Base-by-base conservation (phyloP, 805 yeast genomes). In the Schwanniomyces occidentalis region DNA sequence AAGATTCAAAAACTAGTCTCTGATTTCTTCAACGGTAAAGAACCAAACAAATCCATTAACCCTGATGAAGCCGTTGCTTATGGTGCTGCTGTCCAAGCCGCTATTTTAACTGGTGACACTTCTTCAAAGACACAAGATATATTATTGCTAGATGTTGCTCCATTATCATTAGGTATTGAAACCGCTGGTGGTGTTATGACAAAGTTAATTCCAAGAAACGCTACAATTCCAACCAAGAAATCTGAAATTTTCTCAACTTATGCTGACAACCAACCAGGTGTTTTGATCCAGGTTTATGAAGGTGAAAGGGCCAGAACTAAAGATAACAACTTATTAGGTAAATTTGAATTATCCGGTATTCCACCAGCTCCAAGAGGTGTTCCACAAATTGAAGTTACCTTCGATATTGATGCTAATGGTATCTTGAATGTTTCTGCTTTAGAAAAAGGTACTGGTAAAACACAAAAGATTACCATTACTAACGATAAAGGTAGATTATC, bases 111-210 rank as follows among this genome's bases (percentile, higher is more conserved):
- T 43, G 97, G 97, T 74, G 96, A 89, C 71, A 82, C 91, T 52
- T 89, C 96, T 26, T 82, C 95, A 44, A 88, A 88, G 84, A 90
- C 96, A 44, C 96, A 89, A 76, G 97, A 89, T 68, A 76, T 89
- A 67, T 75, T 91, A 63, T 78, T 90, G 61, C 80, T 91, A 64
- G 98, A 90, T 79, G 97, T 90, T 66, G 95, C 97, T 58, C 97
- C 98, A 69, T 78, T 90, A 64, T 90, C 97, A 37, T 69, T 89
- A 56, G 98, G 98, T 82, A 89, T 90, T 71, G 97, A 90, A 76
- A 90, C 96, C 52, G 96, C 96, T 58, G 97, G 98, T 78, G 97
- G 97, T 81, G 90, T 89, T 72, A 89, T 90, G 95, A 90, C 96
- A 68, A 87, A 87, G 75, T 82, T 90, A 73, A 90, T 91, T 59